Percentiles rank a stretch among this genome's conserved stretches.
These are phyloP conservation scores for Salicornia ramosissima DNA, from an alignment of 148 eudicot species.

Conservation along the genomic window DNA sequence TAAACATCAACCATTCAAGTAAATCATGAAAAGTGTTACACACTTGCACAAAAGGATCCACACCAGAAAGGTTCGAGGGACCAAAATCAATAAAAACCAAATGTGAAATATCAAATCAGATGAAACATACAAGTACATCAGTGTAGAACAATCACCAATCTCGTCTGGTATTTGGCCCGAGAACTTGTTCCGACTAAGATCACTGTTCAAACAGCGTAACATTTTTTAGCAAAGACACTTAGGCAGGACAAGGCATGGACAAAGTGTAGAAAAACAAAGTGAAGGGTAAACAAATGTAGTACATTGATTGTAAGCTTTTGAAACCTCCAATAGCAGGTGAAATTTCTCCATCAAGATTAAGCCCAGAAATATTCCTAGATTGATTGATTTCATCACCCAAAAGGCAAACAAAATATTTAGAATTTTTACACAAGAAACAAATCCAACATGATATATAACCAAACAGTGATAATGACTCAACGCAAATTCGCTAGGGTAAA, in stretches of 20 bases:
- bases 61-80: neutral
- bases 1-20: conserved; percentile 16
- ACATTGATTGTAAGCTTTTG: conserved; percentile 65
- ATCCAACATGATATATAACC: neutral
- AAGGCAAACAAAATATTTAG: conserved; percentile 25
- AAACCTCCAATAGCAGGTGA: conserved; percentile 89
- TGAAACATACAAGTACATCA: conserved; percentile 62
- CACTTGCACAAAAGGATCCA: neutral
- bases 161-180: conserved; percentile 98
- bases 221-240: neutral
- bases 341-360: conserved; percentile 94
- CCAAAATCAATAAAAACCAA: neutral
- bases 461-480: conserved; percentile 12
- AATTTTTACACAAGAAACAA: conserved; percentile 15
- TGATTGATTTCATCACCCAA: conserved; percentile 21
- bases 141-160: conserved; percentile 81
- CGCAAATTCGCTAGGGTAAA: neutral
- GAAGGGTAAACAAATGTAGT: conserved; percentile 9
- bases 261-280: neutral
- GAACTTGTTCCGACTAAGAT: conserved; percentile 66
- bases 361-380: conserved; percentile 76
- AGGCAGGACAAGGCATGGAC: neutral
- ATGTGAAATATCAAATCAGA: neutral
- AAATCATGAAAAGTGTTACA: neutral
- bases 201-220: conserved; percentile 43